These are phyloP conservation scores for Musa balbisiana DNA, from an alignment of 202 grass and related monocot species.

Conservation along the genomic window DNA sequence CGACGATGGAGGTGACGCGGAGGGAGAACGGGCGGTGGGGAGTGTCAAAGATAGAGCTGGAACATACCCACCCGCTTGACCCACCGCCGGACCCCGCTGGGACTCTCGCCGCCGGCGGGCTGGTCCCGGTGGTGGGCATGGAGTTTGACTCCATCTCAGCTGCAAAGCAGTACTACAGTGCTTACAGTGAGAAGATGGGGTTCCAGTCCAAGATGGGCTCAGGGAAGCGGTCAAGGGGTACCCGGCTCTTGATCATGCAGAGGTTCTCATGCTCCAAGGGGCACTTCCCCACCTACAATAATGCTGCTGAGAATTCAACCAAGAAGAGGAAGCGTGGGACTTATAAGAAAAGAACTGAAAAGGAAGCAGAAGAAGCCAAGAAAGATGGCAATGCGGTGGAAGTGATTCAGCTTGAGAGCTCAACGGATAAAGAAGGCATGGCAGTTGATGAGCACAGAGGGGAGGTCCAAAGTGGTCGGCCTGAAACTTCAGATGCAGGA, in stretches of 20 bases:
- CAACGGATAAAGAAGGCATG: slow-evolving; percentile 3
- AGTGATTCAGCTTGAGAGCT: slow-evolving; percentile 22
- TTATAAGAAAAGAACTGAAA: slow-evolving; percentile 21
- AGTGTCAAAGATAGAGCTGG: slow-evolving; percentile 27
- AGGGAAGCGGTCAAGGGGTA: slow-evolving; percentile 28
- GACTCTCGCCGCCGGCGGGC: slow-evolving; percentile 2
- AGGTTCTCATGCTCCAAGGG: slow-evolving; percentile 37
- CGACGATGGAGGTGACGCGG: slow-evolving; percentile 34
- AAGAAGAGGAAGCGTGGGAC: slow-evolving; percentile 30
- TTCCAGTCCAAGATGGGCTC: slow-evolving; percentile 29
- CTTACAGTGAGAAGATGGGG: slow-evolving; percentile 34
- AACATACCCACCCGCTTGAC: slow-evolving; percentile 29
- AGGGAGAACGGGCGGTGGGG: slow-evolving; percentile 33
- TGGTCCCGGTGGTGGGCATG: slow-evolving; percentile 32
- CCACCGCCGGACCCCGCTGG: slow-evolving; percentile 25
- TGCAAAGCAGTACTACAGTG: slow-evolving; percentile 33
- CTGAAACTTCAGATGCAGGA: not conserved
- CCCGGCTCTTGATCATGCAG: slow-evolving; percentile 30
- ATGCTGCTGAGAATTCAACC: not conserved
- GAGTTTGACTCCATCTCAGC: slow-evolving; percentile 41
- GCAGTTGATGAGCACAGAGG: slow-evolving; percentile 1
- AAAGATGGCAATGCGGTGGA: slow-evolving; percentile 13
- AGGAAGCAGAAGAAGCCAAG: slow-evolving; percentile 16
- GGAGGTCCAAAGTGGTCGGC: not conserved
- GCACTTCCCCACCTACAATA: not conserved